Evolutionary conservation across 2,329 filamentous ascomycete genomes (phyloP), one percentile per base, ranked within the genome.

Genomic region (Xylaria hypoxylon): DNA sequence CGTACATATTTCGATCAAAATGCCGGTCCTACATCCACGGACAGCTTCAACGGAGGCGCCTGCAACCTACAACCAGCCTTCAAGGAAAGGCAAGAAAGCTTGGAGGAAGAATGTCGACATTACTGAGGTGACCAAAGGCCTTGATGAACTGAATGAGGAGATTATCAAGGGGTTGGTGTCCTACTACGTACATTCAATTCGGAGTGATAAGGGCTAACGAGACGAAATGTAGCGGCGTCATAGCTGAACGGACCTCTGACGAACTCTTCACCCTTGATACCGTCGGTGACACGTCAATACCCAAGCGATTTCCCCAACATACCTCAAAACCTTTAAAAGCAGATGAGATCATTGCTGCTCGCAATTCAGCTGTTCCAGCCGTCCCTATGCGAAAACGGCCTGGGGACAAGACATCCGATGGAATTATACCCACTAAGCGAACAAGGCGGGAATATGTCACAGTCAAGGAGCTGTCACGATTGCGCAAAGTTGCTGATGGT

Each of bases 71-170:
- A 94, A 88, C 70, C 96, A 99, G 80, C 89, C 94, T 28, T 98
- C 95, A 5, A 87, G 96, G 77, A 99, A 99, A 79, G 96, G 96
- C 74, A 98, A 98, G 82, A 98, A 97, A 83, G 95, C 96, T 35
- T 99, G 96, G 96, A 88, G 96, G 77, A 99, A 98, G 80, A 97
- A 99, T 82, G 93, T 99, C 79, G 93, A 99, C 80, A 88, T 98
- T 68, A 91, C 92, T 31, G 90, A 97, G 69, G 88, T 99, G 28
- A 87, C 95, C 74, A 83, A 91, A 60, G 96, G 96, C 67, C 87
- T 99, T 38, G 90, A 94, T 69, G 86, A 92, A 75, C 83, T 96
- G 71, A 93, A 96, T 75, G 91, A 96, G 65, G 92, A 98, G 82
- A 91, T 97, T 68, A 96, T 97, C 72, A 87, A 90, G 84, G 96